These are phyloP conservation scores for Paulownia fortunei DNA, from an alignment of 257 asterid genomes.

Conservation along the genomic window DNA sequence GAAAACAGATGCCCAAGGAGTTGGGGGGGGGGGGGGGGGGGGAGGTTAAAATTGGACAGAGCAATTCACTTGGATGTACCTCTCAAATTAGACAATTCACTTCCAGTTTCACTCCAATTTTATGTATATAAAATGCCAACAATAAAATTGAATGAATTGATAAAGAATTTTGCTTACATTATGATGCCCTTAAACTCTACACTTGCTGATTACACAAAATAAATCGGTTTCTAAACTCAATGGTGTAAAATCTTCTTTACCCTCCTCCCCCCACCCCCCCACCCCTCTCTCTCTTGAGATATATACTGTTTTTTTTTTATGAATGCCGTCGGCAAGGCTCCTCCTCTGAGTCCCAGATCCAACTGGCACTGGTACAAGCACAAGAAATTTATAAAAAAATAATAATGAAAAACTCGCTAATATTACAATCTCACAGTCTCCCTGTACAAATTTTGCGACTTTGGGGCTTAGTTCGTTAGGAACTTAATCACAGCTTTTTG, in stretches of 20 bases:
- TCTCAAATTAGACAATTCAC: not conserved
- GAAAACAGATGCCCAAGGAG: no score
- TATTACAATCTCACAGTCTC: constrained; percentile 59
- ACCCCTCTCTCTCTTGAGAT: constrained; percentile 28
- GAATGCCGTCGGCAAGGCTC: constrained; percentile 31
- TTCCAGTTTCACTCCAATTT: constrained; percentile 28
- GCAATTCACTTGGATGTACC: constrained; percentile 20
- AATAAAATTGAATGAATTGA: constrained; percentile 39
- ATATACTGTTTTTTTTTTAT: constrained; percentile 17
- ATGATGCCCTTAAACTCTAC: constrained; percentile 55
- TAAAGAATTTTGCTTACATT: constrained; percentile 47
- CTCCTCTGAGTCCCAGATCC: constrained; percentile 26
- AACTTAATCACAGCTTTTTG: not conserved
- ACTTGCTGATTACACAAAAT: constrained; percentile 61
- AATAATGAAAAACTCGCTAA: constrained; percentile 31
- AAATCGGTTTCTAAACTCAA: constrained; percentile 42
- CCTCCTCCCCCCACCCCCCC: not conserved
- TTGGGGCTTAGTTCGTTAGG: not conserved
- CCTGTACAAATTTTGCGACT: constrained; percentile 61
- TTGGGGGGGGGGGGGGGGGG: no score
- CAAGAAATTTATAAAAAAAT: constrained; percentile 37
- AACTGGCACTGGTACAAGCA: constrained; percentile 34
- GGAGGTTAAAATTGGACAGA: not conserved
- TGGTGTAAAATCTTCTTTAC: constrained; percentile 30
- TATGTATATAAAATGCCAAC: constrained; percentile 28